Percentiles rank a stretch among this genome's conserved stretches.
Conservation (phyloP, 2,329 filamentous ascomycete genomes). For the Xylaria polymorpha region DNA sequence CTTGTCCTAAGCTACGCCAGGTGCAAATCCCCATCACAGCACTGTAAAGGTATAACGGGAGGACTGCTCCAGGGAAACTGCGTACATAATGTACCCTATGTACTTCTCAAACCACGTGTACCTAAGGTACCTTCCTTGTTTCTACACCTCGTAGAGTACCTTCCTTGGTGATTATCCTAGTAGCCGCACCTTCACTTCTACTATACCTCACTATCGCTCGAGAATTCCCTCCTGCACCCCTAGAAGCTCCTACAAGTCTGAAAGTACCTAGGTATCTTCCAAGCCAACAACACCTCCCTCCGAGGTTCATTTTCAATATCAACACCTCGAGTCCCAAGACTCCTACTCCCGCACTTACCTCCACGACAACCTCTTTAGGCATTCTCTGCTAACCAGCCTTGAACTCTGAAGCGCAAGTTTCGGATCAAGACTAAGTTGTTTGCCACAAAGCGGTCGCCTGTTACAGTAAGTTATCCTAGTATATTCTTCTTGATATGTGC, state of each 20-base stretch:
- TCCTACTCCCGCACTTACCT: not conserved
- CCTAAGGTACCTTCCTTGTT: not conserved
- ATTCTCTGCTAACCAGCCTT: not conserved
- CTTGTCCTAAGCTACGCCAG: not conserved
- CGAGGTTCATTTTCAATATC: not conserved
- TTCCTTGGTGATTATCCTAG: not conserved
- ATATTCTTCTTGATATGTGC: not conserved
- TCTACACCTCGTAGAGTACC: not conserved
- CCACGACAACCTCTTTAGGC: not conserved
- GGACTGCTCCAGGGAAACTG: too few species aligned
- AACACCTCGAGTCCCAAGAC: not conserved
- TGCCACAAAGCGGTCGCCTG: not conserved
- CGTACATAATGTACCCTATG: too few species aligned
- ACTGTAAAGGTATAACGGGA: not conserved
- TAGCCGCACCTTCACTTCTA: not conserved
- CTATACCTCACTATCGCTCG: not conserved
- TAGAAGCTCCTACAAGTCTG: not conserved
- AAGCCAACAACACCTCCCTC: not conserved
- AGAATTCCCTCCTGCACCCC: not conserved
- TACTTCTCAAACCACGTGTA: too few species aligned
- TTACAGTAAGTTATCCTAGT: slow-evolving; percentile 7
- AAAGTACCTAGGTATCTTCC: not conserved
- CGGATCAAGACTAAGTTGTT: not conserved
- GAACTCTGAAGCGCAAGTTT: not conserved
- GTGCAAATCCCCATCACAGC: not conserved